phyloP scores from a whole-genome alignment of 2,329 filamentous ascomycete species.

The Ceratocystis huliohia region DNA sequence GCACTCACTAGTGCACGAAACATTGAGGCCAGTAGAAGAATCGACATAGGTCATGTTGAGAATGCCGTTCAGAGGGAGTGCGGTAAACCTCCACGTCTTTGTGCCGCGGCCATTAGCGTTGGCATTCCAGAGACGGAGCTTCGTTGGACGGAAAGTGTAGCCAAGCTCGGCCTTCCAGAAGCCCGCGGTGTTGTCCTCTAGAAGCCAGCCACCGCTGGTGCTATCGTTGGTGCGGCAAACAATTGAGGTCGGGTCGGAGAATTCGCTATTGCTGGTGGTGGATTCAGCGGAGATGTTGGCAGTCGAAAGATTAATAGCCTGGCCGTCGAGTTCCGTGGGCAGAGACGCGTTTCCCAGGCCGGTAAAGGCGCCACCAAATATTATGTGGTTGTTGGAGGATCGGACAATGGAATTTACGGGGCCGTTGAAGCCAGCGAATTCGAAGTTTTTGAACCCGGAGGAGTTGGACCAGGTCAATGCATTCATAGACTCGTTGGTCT shows the following conservation, averaged over 20 bases:
- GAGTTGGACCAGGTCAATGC: slow-evolving; percentile 67
- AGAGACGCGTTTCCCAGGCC: slow-evolving; percentile 66
- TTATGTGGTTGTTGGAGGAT: slow-evolving; percentile 66
- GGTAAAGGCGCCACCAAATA: slow-evolving; percentile 85
- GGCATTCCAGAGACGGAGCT: slow-evolving; percentile 79
- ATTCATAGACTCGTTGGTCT: slow-evolving; percentile 69
- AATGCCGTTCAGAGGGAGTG: slow-evolving; percentile 76
- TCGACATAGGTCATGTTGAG: slow-evolving; percentile 93
- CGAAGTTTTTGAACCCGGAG: slow-evolving; percentile 62
- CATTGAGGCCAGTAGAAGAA: slow-evolving; percentile 51
- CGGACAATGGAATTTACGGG: slow-evolving; percentile 77
- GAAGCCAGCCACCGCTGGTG: slow-evolving; percentile 62
- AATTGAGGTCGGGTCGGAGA: slow-evolving; percentile 65
- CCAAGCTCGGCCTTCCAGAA: slow-evolving; percentile 73
- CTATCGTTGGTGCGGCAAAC: slow-evolving; percentile 61
- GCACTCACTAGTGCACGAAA: slow-evolving; percentile 68
- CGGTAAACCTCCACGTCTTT: slow-evolving; percentile 75
- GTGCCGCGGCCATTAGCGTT: slow-evolving; percentile 73
- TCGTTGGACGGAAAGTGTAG: slow-evolving; percentile 78
- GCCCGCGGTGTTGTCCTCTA: slow-evolving; percentile 61
- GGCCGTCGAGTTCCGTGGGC: slow-evolving; percentile 53
- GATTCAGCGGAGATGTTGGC: slow-evolving; percentile 59
- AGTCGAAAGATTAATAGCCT: slow-evolving; percentile 73
- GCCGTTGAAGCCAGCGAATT: slow-evolving; percentile 91
- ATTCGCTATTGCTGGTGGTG: slow-evolving; percentile 49